Evolutionary conservation across 305 asterid species (phyloP).

Genomic region (Caryopteris hybrid): DNA sequence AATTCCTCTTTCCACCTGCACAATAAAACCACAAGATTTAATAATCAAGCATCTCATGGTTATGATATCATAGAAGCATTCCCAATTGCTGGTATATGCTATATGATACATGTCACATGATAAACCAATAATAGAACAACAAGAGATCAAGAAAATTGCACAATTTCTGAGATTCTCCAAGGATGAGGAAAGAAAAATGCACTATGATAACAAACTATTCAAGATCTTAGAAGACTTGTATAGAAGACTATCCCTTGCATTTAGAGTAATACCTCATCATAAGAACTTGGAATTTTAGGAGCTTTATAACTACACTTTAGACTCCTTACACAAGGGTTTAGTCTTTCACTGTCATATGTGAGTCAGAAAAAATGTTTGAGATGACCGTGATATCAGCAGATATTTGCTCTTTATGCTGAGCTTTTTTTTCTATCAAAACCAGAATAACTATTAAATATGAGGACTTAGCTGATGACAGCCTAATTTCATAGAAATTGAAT

Average conservation of each 20-base stretch:
- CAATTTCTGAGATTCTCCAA: constrained; percentile 11
- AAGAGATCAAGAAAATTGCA: neutral
- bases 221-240: neutral
- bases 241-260: neutral
- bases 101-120: neutral
- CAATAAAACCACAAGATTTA: constrained; percentile 23
- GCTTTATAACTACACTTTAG: neutral
- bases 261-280: neutral
- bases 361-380: neutral
- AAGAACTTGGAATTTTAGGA: neutral
- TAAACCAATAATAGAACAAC: neutral
- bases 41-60: constrained; percentile 25
- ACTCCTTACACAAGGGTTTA: neutral
- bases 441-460: neutral
- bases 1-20: constrained; percentile 91
- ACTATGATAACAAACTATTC: neutral
- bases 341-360: neutral
- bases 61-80: constrained; percentile 4
- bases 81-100: neutral
- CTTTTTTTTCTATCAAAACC: neutral
- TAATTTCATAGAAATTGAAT: too few relatives aligned
- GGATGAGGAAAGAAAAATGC: neutral
- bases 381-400: neutral
- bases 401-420: neutral
- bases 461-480: too few relatives aligned